These are phyloP conservation scores for Vanrija sp. DNA, from an alignment of 1,284 basidiomycete species.

Conservation along the genomic window DNA sequence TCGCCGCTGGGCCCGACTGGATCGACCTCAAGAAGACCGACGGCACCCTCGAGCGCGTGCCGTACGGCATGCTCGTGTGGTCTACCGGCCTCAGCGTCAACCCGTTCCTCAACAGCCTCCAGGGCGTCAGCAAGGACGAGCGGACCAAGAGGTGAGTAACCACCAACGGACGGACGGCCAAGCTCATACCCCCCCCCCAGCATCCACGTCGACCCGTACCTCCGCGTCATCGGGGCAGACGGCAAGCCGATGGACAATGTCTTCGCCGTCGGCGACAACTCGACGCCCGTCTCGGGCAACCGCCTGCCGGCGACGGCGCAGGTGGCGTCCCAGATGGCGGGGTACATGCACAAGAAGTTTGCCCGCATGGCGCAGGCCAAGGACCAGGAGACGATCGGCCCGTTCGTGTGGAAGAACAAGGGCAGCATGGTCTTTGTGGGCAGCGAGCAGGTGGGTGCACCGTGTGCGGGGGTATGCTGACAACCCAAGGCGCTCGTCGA, in stretches of 20 bases:
- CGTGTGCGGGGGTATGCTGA: not conserved
- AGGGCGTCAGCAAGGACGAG: conserved; percentile 60
- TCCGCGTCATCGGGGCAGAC: conserved; percentile 59
- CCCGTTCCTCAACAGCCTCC: conserved; percentile 64
- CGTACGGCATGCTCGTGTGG: conserved; percentile 80
- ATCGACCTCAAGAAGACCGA: conserved; percentile 39
- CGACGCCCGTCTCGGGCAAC: conserved; percentile 57
- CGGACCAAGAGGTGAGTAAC: conserved; percentile 27
- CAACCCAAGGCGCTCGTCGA: conserved; percentile 65
- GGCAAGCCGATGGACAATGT: conserved; percentile 65
- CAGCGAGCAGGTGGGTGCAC: conserved; percentile 55
- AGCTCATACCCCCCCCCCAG: conserved; percentile 36
- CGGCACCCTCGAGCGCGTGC: conserved; percentile 50
- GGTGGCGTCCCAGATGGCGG: conserved; percentile 77
- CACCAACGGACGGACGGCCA: too few relatives aligned
- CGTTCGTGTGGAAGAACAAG: conserved; percentile 66
- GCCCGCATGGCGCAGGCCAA: conserved; percentile 58
- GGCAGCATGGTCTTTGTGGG: conserved; percentile 80
- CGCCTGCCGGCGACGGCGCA: conserved; percentile 78
- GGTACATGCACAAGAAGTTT: conserved; percentile 65
- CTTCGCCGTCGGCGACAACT: conserved; percentile 78
- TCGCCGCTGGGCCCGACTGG: conserved; percentile 63
- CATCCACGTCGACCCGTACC: conserved; percentile 60
- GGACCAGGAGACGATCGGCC: conserved; percentile 37
- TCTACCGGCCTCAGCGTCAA: conserved; percentile 77